A percentile compares a stretch with the other conserved stretches of the same genome.
Evolutionary conservation across 1,284 basidiomycete species (phyloP).

Genomic region (Ustilago shanxiensis): DNA sequence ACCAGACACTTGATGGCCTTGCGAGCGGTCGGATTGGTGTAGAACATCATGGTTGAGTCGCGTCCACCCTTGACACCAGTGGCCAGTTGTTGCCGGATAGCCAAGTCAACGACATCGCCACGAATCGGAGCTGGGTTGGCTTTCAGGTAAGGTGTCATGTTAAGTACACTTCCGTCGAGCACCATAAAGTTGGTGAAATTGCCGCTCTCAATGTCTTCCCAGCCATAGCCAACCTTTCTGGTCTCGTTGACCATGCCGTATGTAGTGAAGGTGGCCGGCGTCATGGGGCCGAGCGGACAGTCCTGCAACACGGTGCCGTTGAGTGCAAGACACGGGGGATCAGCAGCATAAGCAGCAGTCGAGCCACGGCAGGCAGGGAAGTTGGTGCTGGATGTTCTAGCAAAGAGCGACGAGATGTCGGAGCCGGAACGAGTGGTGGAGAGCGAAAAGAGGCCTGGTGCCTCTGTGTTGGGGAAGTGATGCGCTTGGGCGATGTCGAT

Average conservation of each 20-base stretch:
- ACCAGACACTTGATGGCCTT: slow-evolving; percentile 62
- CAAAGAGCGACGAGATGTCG: slow-evolving; percentile 89
- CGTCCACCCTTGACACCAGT: slow-evolving; percentile 76
- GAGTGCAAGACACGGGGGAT: slow-evolving; percentile 76
- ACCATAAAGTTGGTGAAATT: slow-evolving; percentile 73
- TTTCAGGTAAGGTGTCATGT: slow-evolving; percentile 87
- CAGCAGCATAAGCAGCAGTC: slow-evolving; percentile 76
- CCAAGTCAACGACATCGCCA: slow-evolving; percentile 83
- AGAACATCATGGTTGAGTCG: slow-evolving; percentile 79
- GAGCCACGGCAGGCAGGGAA: slow-evolving; percentile 75
- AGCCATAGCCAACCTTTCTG: slow-evolving; percentile 62
- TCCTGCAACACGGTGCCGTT: slow-evolving; percentile 70
- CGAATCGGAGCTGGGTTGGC: slow-evolving; percentile 79
- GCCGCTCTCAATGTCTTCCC: slow-evolving; percentile 60
- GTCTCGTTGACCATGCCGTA: slow-evolving; percentile 49
- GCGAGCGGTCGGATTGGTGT: slow-evolving; percentile 43
- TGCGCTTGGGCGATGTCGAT: slow-evolving; percentile 78
- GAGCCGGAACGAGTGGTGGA: slow-evolving; percentile 76
- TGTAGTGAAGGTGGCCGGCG: slow-evolving; percentile 29
- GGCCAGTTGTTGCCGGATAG: slow-evolving; percentile 81
- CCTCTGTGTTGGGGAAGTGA: slow-evolving; percentile 73
- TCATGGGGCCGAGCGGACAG: slow-evolving; percentile 74
- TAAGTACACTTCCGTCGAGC: slow-evolving; percentile 92
- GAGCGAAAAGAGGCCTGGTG: slow-evolving; percentile 75
- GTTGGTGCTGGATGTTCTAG: slow-evolving; percentile 18